Conservation (phyloP, 73 alveolate genomes). For the Symbiodinium natans region DNA sequence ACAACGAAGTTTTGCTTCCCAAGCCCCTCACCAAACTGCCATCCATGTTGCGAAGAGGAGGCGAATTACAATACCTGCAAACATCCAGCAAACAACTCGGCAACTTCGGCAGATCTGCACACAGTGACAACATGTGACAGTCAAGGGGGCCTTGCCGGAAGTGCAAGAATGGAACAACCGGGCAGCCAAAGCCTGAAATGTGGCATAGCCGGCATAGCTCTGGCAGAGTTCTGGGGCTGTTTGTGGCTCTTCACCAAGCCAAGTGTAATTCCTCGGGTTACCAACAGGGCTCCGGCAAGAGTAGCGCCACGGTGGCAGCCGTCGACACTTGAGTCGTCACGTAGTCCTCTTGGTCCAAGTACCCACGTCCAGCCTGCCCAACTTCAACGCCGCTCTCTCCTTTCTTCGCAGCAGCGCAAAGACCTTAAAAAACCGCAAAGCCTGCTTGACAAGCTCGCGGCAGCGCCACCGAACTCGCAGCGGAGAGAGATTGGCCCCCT, state of each 20-base stretch:
- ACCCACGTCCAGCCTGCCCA: conserved; percentile 46
- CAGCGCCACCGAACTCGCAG: conserved; percentile 60
- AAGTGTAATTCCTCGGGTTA: neutral
- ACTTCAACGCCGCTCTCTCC: neutral
- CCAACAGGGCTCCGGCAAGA: neutral
- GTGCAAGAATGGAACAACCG: conserved; percentile 28
- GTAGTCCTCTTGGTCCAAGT: conserved; percentile 67
- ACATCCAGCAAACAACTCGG: neutral
- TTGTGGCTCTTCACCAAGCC: neutral
- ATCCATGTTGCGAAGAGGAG: conserved; percentile 55
- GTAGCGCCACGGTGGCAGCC: conserved; percentile 51
- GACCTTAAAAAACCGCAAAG: neutral
- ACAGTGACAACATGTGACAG: no score
- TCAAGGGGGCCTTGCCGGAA: conserved; percentile 48
- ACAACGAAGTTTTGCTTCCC: neutral
- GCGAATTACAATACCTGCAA: conserved; percentile 37
- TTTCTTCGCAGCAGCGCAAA: neutral
- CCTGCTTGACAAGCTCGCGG: conserved; percentile 57
- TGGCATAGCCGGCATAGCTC: no score
- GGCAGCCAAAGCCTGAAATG: conserved; percentile 68
- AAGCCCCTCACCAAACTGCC: conserved; percentile 18
- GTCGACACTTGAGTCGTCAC: conserved; percentile 36
- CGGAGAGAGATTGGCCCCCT: conserved; percentile 57
- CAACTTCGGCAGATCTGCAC: no score
- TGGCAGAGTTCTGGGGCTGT: no score